These are phyloP conservation scores for Dendrothele bispora DNA, from an alignment of 768 basidiomycete genomes.

Conservation along the genomic window DNA sequence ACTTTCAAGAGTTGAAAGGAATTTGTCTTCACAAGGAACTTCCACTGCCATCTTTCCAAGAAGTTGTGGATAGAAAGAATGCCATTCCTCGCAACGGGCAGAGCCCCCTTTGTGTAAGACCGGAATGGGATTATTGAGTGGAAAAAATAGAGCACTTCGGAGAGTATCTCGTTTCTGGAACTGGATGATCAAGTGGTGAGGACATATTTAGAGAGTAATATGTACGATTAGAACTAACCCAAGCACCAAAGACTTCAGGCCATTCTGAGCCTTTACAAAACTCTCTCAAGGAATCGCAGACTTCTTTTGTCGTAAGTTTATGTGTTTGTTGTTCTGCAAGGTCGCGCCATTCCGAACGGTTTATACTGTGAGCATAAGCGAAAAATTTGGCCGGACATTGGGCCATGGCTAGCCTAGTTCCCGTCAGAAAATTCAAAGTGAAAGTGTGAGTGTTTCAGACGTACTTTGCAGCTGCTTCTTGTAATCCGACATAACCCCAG, in stretches of 20 bases:
- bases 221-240: not conserved
- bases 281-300: not conserved
- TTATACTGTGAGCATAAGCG: constrained; percentile 4
- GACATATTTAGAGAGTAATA: not conserved
- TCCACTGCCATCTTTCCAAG: not conserved
- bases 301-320: not conserved
- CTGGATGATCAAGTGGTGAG: not conserved
- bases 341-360: not conserved
- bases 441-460: not conserved
- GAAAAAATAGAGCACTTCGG: not conserved
- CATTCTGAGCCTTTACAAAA: constrained; percentile 1
- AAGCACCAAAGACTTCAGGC: constrained; percentile 3
- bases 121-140: not conserved
- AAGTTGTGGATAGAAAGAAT: not conserved
- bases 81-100: not conserved
- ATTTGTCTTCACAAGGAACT: not conserved
- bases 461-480: constrained; percentile 4
- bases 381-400: constrained; percentile 5
- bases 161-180: not conserved
- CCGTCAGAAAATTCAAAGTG: too few species aligned
- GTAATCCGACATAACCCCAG: constrained; percentile 1
- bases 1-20: not conserved
- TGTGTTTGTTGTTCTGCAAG: constrained; percentile 1
- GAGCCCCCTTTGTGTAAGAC: constrained; percentile 1
- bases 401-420: constrained; percentile 1